Evolutionary conservation across 805 yeast genomes (phyloP).

Genomic region (Barnettozyma siamensis): DNA sequence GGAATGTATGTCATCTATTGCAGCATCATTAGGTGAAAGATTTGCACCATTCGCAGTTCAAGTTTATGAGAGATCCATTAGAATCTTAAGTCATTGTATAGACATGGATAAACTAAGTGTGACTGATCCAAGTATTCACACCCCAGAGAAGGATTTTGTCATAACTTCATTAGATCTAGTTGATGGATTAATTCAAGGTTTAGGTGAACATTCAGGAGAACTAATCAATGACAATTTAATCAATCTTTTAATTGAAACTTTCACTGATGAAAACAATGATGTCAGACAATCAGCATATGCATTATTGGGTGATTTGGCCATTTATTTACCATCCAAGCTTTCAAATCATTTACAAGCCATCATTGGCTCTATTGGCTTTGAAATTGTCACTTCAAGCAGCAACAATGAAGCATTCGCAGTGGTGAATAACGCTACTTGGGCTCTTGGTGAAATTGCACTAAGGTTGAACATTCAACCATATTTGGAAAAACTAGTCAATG

Average conservation of each 20-base stretch:
- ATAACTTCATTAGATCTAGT: slow-evolving; percentile 85
- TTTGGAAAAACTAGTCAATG: slow-evolving; percentile 45
- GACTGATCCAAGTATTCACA: slow-evolving; percentile 58
- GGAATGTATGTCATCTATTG: slow-evolving; percentile 89
- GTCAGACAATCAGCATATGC: slow-evolving; percentile 95
- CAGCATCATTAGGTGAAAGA: slow-evolving; percentile 76
- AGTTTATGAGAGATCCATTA: slow-evolving; percentile 72
- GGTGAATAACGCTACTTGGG: slow-evolving; percentile 89
- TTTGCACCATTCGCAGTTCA: slow-evolving; percentile 89
- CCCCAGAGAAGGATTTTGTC: slow-evolving; percentile 86
- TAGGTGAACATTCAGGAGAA: slow-evolving; percentile 56
- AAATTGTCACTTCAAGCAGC: slow-evolving; percentile 44
- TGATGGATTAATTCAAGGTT: slow-evolving; percentile 90
- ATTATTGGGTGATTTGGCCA: slow-evolving; percentile 82
- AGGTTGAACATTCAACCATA: slow-evolving; percentile 49
- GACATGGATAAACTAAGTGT: slow-evolving; percentile 58
- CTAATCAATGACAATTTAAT: slow-evolving; percentile 48
- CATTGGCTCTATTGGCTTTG: slow-evolving; percentile 62
- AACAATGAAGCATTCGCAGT: slow-evolving; percentile 51
- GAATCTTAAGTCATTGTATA: slow-evolving; percentile 63
- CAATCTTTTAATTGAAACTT: slow-evolving; percentile 58
- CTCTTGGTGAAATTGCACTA: slow-evolving; percentile 80
- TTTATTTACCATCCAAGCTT: slow-evolving; percentile 32
- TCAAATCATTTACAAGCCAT: slow-evolving; percentile 44
- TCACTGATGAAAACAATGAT: slow-evolving; percentile 72